Evolutionary conservation across 2,329 filamentous ascomycete species (phyloP), one percentile per base, ranked within the genome.

Genomic region (Talaromyces sp.): DNA sequence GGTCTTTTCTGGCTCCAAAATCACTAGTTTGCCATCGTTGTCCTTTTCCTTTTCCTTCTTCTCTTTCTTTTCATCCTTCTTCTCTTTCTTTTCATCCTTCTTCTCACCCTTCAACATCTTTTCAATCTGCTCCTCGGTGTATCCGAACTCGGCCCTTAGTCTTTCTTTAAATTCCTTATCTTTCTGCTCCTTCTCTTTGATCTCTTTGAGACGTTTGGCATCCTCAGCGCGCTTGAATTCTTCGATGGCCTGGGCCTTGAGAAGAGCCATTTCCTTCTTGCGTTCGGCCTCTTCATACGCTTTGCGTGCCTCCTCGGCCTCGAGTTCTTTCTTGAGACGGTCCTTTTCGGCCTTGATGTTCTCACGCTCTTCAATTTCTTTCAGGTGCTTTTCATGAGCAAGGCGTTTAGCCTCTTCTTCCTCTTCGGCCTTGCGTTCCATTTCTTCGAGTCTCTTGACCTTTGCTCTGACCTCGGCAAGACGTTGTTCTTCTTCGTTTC

Each of bases 211-310:
- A 27, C 73, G 70, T 58, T 81, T 81, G 60, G 83, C 80, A 15
- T 77, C 74, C 64, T 84, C 80, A 60, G 79, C 74, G 32, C 73
- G 75, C 73, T 82, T 82, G 67, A 80, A 84, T n/a, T 77, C 78
- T 65, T 82, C 81, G 57, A 85, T 74, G 10, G 81, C 80, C 44
- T 82, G 79, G 57, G 77, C 78, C 55, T 80, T 82, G 62, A 80
- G 75, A 66, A 81, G 80, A 42, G 60, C 57, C 36, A 71, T 79
- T 39, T 71, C 68, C 22, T 71, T 72, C 27, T 71, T 70, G 62
- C 69, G 71, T 47, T 63, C 58, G 47, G 68, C 53, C n/a, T 70
- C 69, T 27, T 70, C 69, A 3, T 70, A 68, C 2, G 75, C 77
- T 59, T 80, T 77, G 30, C 68, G 66, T 4, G 68, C 69, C 59